Evolutionary conservation across 2,329 filamentous ascomycete species (phyloP).

Genomic region (Monilinia fructigena): DNA sequence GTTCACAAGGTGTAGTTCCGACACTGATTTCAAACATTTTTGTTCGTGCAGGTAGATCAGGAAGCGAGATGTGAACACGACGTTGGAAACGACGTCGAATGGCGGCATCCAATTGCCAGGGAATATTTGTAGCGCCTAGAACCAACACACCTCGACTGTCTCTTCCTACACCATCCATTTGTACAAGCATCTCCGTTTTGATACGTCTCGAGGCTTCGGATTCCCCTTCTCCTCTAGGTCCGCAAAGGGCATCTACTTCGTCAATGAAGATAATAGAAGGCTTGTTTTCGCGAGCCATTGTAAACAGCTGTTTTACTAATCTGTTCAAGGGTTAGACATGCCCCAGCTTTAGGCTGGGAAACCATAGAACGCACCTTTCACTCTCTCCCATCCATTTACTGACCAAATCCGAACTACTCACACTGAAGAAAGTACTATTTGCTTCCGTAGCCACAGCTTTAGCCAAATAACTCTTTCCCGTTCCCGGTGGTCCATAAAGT

Average conservation of each 20-base stretch:
- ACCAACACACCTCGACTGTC: conserved; percentile 93
- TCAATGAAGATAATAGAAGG: conserved; percentile 99
- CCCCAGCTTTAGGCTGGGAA: background rate
- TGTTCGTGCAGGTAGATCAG: conserved; percentile 81
- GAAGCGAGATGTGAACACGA: conserved; percentile 90
- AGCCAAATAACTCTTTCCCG: conserved; percentile 94
- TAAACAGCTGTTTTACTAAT: conserved; percentile 93
- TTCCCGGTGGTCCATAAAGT: conserved; percentile 92
- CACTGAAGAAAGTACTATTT: conserved; percentile 98
- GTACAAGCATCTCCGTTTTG: conserved; percentile 96
- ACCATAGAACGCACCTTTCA: conserved; percentile 66
- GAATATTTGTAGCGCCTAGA: conserved; percentile 95
- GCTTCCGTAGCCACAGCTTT: conserved; percentile 98
- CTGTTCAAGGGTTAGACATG: conserved; percentile 25
- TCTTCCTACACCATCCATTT: conserved; percentile 98
- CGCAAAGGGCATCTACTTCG: conserved; percentile 94
- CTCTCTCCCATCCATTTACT: conserved; percentile 99
- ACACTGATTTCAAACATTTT: conserved; percentile 82
- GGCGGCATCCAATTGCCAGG: conserved; percentile 95
- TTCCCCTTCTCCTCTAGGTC: conserved; percentile 89
- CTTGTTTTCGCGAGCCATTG: conserved; percentile 96
- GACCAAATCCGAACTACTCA: conserved; percentile 94
- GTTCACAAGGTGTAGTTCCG: conserved; percentile 85
- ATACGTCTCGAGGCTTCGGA: conserved; percentile 96
- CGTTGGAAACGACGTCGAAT: conserved; percentile 95